Percentiles rank a stretch among this genome's conserved stretches.
Conservation (phyloP, 305 asterid genomes). For the Fraxinus albicans region DNA sequence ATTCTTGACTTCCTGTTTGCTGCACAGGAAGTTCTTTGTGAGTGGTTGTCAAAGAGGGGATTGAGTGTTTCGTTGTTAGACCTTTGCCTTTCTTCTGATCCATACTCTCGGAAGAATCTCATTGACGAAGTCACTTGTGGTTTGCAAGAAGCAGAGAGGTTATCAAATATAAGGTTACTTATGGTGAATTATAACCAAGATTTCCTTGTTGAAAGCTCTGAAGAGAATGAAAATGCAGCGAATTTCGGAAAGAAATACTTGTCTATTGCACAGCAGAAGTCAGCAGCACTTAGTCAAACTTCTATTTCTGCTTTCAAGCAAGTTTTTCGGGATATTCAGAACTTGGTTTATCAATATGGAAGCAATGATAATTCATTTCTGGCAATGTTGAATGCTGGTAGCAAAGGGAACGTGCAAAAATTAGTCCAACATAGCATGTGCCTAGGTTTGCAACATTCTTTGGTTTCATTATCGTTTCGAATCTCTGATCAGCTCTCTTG, state of each 20-base stretch:
- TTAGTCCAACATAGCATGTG: slow-evolving; percentile 92
- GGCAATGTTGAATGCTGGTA: slow-evolving; percentile 89
- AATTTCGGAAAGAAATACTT: slow-evolving; percentile 37
- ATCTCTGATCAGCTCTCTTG: slow-evolving; percentile 69
- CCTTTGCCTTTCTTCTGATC: slow-evolving; percentile 67
- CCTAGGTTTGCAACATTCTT: slow-evolving; percentile 82
- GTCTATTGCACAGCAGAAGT: slow-evolving; percentile 50
- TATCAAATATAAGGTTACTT: slow-evolving; percentile 48
- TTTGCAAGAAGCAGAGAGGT: slow-evolving; percentile 65
- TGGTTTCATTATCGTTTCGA: slow-evolving; percentile 65
- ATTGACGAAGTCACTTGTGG: slow-evolving; percentile 65
- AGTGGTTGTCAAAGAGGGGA: slow-evolving; percentile 84
- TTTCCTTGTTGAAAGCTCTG: slow-evolving; percentile 53
- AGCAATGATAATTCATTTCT: slow-evolving; percentile 55
- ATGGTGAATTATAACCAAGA: slow-evolving; percentile 55
- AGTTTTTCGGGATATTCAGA: slow-evolving; percentile 67
- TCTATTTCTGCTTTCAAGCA: slow-evolving; percentile 67
- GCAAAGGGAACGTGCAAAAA: slow-evolving; percentile 87
- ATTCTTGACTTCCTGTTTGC: slow-evolving; percentile 52
- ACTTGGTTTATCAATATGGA: slow-evolving; percentile 62
- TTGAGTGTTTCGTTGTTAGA: slow-evolving; percentile 83
- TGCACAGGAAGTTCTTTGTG: slow-evolving; percentile 77
- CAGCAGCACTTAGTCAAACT: slow-evolving; percentile 63
- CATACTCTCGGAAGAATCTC: slow-evolving; percentile 53
- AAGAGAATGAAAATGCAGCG: slow-evolving; percentile 34